Evolutionary conservation across 2,329 filamentous ascomycete genomes (phyloP), one percentile per base, ranked within the genome.

Genomic region (Ceratocystis smalleyi): DNA sequence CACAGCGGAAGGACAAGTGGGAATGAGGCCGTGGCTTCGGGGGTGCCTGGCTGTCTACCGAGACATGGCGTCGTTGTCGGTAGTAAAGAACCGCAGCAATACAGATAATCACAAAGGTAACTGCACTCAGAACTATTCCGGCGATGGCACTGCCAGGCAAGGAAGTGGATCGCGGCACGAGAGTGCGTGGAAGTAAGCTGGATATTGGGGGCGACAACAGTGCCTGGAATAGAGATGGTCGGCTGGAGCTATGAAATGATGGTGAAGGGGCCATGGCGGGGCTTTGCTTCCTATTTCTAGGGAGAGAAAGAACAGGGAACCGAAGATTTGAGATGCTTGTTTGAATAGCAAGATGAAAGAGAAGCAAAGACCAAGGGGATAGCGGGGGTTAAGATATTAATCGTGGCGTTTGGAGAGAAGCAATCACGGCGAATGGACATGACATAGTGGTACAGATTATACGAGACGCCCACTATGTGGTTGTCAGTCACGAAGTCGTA

Each of bases 1-100:
- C 77, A 71, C 80, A 81, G 40, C 76, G 75, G 71, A 81, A 82
- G 1, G 77, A 80, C 32, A 81, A 73, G 3, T 77, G 75, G 0
- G 79, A 81, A 15, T 70, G 70, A n/a, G 73, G 27, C 24, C 74
- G 15, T 73, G 74, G 66, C 73, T 71, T 17, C 68, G 67, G 22
- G 63, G 62, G 43, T 66, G 67, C 30, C 61, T 43, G 60, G 65
- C 77, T 78, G 54, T 66, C 73, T 62, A 74, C 75, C 27, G 70
- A 71, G 27, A 76, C 76, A 69, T 75, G 80, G 64, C 78, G 78
- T 67, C 72, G 68, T 61, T 77, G 76, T 62, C 83, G 71, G 67
- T 77, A 79, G 51, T 72, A 67, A 67, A 77, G 72, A 3, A 74
- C 77, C 0, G 73, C 71, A 6, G 73, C 57, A 24, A 76, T 68